phyloP scores from a whole-genome alignment of 192 early-diverging fungal genomes.

The Geranomyces variabilis region DNA sequence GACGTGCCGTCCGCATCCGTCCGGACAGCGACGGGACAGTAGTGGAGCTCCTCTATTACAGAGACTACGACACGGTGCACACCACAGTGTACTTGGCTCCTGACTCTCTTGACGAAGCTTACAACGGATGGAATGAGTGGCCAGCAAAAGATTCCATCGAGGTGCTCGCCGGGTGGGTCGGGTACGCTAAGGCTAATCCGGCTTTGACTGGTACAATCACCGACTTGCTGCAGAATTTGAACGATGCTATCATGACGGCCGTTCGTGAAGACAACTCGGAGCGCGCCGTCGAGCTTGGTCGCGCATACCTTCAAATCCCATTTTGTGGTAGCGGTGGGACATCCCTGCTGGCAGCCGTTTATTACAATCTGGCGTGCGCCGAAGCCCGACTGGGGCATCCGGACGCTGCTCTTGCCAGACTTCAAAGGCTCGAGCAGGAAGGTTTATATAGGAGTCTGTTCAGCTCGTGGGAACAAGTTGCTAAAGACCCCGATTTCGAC shows the following conservation, averaged over 20 bases:
- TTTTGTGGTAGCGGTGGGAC: background rate
- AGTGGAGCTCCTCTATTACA: background rate
- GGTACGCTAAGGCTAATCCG: background rate
- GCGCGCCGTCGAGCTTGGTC: background rate
- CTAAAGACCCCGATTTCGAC: background rate
- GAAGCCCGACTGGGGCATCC: too few species aligned
- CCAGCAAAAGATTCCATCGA: background rate
- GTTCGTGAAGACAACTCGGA: background rate
- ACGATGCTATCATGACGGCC: background rate
- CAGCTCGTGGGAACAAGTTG: too few species aligned
- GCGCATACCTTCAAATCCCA: background rate
- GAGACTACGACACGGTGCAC: background rate
- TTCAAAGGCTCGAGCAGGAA: too few species aligned
- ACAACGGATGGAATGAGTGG: background rate
- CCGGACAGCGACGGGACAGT: background rate
- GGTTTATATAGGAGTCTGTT: too few species aligned
- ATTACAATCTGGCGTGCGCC: too few species aligned
- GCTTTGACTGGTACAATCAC: background rate
- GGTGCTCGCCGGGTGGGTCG: background rate
- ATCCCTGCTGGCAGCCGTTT: background rate
- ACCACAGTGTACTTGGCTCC: slow-evolving; percentile 2
- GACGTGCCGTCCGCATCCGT: background rate
- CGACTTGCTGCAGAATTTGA: background rate
- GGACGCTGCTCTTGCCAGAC: too few species aligned
- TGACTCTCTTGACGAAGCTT: background rate